Evolutionary conservation across 345 rosid genomes (phyloP).

Genomic region (Turritis glabra): DNA sequence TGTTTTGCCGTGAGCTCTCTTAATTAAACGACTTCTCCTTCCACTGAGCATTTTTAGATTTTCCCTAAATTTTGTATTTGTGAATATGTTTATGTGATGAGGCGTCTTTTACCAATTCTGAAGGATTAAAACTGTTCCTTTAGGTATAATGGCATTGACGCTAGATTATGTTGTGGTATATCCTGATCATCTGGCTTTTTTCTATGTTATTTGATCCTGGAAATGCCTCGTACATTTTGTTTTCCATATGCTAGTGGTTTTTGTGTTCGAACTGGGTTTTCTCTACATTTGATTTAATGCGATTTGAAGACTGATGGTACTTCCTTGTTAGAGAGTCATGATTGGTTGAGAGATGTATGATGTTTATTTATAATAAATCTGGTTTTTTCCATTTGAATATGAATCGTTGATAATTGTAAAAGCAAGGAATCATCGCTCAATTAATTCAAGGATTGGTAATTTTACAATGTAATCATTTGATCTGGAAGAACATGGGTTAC

Average conservation of each 20-base stretch:
- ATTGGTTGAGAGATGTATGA: no score
- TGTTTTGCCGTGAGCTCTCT: constrained; percentile 81
- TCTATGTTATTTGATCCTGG: constrained; percentile 67
- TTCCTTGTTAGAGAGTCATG: no score
- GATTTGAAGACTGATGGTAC: no score
- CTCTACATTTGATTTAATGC: no score
- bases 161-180: constrained; percentile 62
- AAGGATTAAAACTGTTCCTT: constrained; percentile 63
- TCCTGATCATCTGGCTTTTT: constrained; percentile 59
- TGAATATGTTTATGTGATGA: background rate
- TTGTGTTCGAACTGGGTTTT: no score
- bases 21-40: constrained; percentile 90
- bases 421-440: no score
- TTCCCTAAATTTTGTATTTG: background rate
- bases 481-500: no score
- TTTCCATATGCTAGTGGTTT: background rate
- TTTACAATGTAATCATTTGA: no score
- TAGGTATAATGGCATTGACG: constrained; percentile 93
- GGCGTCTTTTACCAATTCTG: constrained; percentile 98
- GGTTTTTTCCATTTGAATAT: no score
- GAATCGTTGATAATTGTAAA: no score
- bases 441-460: no score
- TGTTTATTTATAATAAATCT: no score
- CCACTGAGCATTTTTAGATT: constrained; percentile 71
- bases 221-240: constrained; percentile 58